These are phyloP conservation scores for Venturia effusa DNA, from an alignment of 2,329 filamentous ascomycete species.

Conservation along the genomic window DNA sequence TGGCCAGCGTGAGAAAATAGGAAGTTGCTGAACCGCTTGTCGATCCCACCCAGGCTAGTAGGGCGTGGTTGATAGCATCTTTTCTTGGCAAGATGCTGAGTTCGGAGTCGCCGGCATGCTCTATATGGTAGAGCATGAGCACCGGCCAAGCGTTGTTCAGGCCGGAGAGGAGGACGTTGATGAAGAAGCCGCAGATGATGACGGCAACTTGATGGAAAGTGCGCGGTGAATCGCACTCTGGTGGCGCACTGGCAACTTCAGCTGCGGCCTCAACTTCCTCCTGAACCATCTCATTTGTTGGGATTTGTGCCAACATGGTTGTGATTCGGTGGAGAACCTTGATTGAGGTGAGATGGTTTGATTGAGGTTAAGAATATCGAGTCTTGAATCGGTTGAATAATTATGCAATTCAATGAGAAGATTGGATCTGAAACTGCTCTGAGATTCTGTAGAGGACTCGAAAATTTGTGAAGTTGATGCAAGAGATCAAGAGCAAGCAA, in stretches of 20 bases:
- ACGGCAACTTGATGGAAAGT: not conserved
- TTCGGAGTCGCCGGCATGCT: not conserved
- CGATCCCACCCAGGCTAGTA: not conserved
- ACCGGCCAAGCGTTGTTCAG: not conserved
- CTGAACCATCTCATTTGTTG: not conserved
- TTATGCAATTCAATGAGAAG: no score
- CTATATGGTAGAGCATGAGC: not conserved
- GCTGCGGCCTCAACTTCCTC: not conserved
- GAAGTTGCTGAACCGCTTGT: not conserved
- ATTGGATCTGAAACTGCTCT: no score
- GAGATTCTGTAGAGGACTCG: no score
- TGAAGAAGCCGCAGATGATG: not conserved
- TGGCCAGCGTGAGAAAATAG: not conserved
- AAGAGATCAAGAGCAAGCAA: no score
- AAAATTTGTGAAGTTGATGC: no score
- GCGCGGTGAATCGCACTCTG: not conserved
- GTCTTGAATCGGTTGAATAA: no score
- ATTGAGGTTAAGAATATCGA: no score
- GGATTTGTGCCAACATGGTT: not conserved
- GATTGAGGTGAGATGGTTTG: no score
- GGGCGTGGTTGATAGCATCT: not conserved
- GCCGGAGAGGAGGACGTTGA: not conserved
- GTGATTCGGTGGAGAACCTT: no score
- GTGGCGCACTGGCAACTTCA: not conserved
- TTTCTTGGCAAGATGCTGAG: not conserved